Evolutionary conservation across 768 basidiomycete species (phyloP).

Genomic region (Naganishia onofrii): DNA sequence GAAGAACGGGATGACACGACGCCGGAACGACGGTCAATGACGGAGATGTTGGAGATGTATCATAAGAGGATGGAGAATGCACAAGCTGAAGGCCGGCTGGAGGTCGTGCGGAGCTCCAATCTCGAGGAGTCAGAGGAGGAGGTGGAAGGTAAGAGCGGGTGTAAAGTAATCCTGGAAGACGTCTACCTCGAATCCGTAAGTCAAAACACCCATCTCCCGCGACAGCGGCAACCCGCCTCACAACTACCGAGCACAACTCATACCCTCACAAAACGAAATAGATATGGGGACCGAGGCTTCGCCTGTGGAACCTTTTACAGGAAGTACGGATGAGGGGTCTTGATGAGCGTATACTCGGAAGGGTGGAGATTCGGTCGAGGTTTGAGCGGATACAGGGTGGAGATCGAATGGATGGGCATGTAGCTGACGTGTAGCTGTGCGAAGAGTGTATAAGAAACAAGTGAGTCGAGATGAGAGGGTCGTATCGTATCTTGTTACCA

Average conservation of each 20-base stretch:
- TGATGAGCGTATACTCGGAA: background rate
- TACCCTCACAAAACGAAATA: background rate
- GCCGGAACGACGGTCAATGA: background rate
- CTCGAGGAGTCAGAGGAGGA: background rate
- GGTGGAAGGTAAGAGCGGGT: background rate
- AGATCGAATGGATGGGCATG: constrained; percentile 15
- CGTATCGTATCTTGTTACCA: background rate
- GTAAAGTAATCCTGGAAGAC: constrained; percentile 24
- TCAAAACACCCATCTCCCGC: background rate
- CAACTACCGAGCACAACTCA: too few species aligned
- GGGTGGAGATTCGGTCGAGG: constrained; percentile 8
- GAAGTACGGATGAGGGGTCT: constrained; percentile 12
- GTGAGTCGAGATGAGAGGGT: background rate
- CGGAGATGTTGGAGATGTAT: constrained; percentile 19
- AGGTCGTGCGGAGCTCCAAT: background rate
- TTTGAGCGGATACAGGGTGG: constrained; percentile 28
- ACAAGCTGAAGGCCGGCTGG: background rate
- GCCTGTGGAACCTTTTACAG: constrained; percentile 11
- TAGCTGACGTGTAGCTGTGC: background rate
- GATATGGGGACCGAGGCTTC: constrained; percentile 27
- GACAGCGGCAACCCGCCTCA: too few species aligned
- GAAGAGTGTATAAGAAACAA: background rate
- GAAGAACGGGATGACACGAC: background rate
- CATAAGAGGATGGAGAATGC: background rate
- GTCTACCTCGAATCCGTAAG: constrained; percentile 29